Conservation (phyloP, 148 eudicot species). For the Rhododendron henanense region DNA sequence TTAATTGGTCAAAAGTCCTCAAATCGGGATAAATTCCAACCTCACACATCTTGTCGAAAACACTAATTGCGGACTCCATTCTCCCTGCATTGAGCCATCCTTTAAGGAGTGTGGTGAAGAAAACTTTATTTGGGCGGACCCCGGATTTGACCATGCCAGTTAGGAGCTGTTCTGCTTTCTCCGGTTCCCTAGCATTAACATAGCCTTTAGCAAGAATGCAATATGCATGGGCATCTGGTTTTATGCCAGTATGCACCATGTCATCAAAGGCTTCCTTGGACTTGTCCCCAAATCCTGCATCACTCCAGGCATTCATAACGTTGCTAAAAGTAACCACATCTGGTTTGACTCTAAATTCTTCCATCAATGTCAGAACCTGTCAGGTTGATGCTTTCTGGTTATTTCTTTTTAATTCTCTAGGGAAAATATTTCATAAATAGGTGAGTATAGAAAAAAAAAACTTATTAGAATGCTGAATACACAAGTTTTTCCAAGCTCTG, state of each 20-base stretch:
- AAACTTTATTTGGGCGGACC: constrained; percentile 57
- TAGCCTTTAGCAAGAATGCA: constrained; percentile 91
- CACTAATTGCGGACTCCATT: constrained; percentile 61
- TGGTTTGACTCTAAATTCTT: constrained; percentile 65
- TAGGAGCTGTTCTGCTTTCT: constrained; percentile 66
- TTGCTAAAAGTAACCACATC: constrained; percentile 83
- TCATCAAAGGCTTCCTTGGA: constrained; percentile 67
- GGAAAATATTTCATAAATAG: neutral
- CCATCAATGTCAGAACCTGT: constrained; percentile 69
- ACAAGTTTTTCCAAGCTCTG: neutral
- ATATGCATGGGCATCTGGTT: constrained; percentile 65
- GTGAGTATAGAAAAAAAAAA: neutral
- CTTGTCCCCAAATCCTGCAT: constrained; percentile 66
- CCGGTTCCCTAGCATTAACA: constrained; percentile 50
- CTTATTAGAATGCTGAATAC: neutral
- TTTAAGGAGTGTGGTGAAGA: constrained; percentile 68
- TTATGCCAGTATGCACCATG: constrained; percentile 67
- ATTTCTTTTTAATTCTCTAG: too few species aligned
- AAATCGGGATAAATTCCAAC: constrained; percentile 58
- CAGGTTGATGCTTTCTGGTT: neutral
- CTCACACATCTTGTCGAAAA: constrained; percentile 51
- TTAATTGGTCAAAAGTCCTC: constrained; percentile 74
- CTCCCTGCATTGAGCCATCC: constrained; percentile 67
- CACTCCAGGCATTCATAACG: constrained; percentile 79
- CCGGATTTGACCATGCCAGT: constrained; percentile 40